Percentiles rank a stretch among this genome's conserved stretches.
Evolutionary conservation across 495 filamentous ascomycete species (phyloP).

Genomic region (Hypoxylon fuscum): DNA sequence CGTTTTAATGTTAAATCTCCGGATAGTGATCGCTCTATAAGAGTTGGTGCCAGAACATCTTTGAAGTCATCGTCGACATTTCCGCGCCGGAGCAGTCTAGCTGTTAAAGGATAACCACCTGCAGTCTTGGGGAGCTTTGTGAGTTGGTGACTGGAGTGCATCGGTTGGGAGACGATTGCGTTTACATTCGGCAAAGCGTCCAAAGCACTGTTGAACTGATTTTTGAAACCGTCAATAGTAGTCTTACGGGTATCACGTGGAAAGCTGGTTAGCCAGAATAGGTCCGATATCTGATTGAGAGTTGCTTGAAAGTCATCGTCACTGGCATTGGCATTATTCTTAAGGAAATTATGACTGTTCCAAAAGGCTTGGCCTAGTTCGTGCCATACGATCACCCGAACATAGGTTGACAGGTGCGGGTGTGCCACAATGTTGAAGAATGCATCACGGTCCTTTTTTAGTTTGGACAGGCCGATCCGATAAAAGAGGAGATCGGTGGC

Average conservation of each 20-base stretch:
- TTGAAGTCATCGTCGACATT: too few relatives aligned
- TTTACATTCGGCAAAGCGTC: constrained; percentile 10
- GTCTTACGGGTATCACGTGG: too few relatives aligned
- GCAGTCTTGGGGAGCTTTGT: neutral
- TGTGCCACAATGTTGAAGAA: constrained; percentile 11
- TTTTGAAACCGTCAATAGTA: neutral
- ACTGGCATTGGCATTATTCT: too few relatives aligned
- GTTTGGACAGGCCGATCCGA: constrained; percentile 2
- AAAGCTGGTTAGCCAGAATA: constrained; percentile 22
- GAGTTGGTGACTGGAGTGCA: constrained; percentile 4
- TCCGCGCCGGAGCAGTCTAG: neutral
- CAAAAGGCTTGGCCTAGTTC: constrained; percentile 6
- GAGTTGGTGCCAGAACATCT: too few relatives aligned
- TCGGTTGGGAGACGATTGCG: constrained; percentile 7
- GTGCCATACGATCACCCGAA: constrained; percentile 13
- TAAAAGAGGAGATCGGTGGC: constrained; percentile 6
- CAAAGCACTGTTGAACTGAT: constrained; percentile 4
- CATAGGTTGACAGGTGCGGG: neutral
- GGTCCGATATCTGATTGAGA: too few relatives aligned
- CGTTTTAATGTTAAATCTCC: too few relatives aligned
- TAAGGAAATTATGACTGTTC: too few relatives aligned
- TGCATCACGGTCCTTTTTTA: constrained; percentile 8
- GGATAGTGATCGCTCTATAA: too few relatives aligned
- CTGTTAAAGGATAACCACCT: constrained; percentile 2
- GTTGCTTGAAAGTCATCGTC: too few relatives aligned